Percentiles rank a stretch among this genome's conserved stretches.
Evolutionary conservation across 1,139 yeast species (phyloP).

Genomic region (Saccharomyces hybrid): DNA sequence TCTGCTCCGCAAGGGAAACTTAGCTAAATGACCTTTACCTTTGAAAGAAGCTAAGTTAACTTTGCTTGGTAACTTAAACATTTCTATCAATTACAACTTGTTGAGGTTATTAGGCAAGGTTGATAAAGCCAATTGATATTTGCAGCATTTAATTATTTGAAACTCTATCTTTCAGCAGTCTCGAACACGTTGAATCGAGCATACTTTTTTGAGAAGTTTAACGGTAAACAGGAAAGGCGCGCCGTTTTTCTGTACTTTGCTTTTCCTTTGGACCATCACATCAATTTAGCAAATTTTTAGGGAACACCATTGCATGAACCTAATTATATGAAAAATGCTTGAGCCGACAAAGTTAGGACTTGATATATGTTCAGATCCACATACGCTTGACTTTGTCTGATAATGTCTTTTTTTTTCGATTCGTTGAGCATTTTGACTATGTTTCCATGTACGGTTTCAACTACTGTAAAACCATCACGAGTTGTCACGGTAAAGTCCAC

Average conservation of each 20-base stretch:
- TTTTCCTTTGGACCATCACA: neutral
- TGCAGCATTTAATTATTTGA: neutral
- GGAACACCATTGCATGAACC: neutral
- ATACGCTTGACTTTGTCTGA: no score
- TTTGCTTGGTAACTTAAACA: neutral
- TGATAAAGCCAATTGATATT: neutral
- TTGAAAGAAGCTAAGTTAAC: neutral
- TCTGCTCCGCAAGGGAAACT: neutral
- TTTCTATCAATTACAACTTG: neutral
- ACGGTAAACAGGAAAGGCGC: neutral
- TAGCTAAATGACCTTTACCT: neutral
- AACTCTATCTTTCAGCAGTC: neutral
- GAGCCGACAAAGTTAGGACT: no score
- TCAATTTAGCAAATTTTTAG: neutral
- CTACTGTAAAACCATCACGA: no score
- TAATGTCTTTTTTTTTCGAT: no score
- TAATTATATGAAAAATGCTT: neutral
- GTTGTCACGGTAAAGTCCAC: no score
- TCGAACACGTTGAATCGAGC: neutral
- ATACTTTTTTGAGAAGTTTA: neutral
- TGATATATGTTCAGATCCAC: no score
- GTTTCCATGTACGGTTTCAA: no score
- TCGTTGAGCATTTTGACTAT: no score
- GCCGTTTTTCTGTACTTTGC: neutral
- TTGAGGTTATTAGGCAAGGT: neutral